Evolutionary conservation across 2,329 filamentous ascomycete genomes (phyloP), one percentile per base, ranked within the genome.

Genomic region (Sporothrix brunneoviolacea): DNA sequence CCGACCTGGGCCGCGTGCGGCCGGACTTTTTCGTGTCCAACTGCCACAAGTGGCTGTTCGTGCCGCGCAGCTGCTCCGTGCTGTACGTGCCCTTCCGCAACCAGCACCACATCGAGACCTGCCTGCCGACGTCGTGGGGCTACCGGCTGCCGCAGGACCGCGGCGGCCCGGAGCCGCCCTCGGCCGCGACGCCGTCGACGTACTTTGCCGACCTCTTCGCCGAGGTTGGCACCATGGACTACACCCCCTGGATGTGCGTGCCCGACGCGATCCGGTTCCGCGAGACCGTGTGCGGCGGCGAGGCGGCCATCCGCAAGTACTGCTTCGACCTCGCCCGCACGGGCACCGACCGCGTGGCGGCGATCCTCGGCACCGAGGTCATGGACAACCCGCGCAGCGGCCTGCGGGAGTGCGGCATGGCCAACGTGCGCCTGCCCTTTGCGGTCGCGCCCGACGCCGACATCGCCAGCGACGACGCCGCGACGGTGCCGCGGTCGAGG

Each of bases 1-100:
- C 57, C 10, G 59, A 86, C 62, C 65, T 89, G 28, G 63, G 64
- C 47, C 4, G 5, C 13, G 65, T 88, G 18, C 70, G 79, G 35
- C 78, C 84, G 0, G 86, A 91, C 64, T 90, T 90, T 66, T 81
- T 88, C 58, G 75, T 86, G 33, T 80, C 70, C 52, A 91, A 90
- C 60, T 81, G 77, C 55, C 82, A 88, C 67, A 88, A 88, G 62
- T 91, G 86, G 86, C 76, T 91, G 7, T 83, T 77, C 61, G 75
- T 78, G 4, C 86, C 86, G 10, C 81, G 86, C 48, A 80, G 80
- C 42, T 85, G 82, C 60, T 83, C 84, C 0, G 65, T 88, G 15
- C 73, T 91, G 58, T 81, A 88, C 64, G 83, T 88, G 4, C 82
- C 84, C 0, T 60, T 72, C 24, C 73, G 77, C 39, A 84, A 87